Percentiles rank a stretch among this genome's conserved stretches.
Evolutionary conservation across 495 filamentous ascomycete genomes (phyloP).

Genomic region (Xylaria telfairii): DNA sequence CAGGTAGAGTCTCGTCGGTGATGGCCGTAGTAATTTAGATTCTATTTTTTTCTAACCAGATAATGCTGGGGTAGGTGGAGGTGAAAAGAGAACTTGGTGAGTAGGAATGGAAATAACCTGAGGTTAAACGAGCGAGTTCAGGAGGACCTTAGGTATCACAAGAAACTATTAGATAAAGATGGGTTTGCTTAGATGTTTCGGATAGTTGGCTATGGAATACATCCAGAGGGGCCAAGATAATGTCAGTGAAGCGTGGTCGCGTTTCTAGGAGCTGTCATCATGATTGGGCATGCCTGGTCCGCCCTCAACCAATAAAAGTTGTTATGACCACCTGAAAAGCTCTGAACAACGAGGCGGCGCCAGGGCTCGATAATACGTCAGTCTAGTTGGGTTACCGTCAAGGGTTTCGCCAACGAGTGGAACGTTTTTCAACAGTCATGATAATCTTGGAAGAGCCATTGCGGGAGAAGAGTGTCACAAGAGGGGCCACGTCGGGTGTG

Average conservation of each 20-base stretch:
- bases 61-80: conserved; percentile 19
- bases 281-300: conserved; percentile 48
- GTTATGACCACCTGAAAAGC: conserved; percentile 39
- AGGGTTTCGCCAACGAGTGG: conserved; percentile 41
- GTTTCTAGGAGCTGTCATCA: conserved; percentile 44
- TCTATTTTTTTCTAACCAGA: conserved; percentile 12
- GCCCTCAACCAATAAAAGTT: conserved; percentile 48
- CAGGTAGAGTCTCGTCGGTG: background rate
- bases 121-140: conserved; percentile 29
- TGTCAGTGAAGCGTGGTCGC: conserved; percentile 43
- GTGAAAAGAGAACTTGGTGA: conserved; percentile 10
- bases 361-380: conserved; percentile 49
- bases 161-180: conserved; percentile 28
- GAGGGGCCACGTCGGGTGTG: conserved; percentile 48
- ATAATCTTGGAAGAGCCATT: conserved; percentile 44
- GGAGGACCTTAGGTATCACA: conserved; percentile 23
- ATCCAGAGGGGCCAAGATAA: conserved; percentile 36
- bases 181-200: conserved; percentile 26
- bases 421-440: conserved; percentile 49
- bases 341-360: conserved; percentile 40
- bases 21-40: conserved; percentile 7
- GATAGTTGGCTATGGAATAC: conserved; percentile 31
- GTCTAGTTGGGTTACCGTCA: conserved; percentile 46
- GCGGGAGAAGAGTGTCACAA: conserved; percentile 43
- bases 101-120: conserved; percentile 25